Evolutionary conservation across 768 basidiomycete species (phyloP), one percentile per base, ranked within the genome.

Genomic region (Lentinula aciculospora): DNA sequence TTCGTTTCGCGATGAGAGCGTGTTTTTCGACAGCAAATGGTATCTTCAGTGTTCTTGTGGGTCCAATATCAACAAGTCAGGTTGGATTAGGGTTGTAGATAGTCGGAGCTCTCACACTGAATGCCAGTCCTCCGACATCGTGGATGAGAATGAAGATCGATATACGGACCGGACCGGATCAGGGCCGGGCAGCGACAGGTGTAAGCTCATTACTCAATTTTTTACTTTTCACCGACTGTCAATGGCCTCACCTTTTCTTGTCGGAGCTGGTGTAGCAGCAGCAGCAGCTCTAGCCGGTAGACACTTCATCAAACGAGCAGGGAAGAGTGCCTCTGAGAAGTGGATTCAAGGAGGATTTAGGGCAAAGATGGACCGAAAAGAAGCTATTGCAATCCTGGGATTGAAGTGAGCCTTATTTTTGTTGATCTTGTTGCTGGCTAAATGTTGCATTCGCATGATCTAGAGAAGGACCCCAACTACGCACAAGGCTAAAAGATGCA

Each of bases 341-440:
- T 98, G 92, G 85, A 86, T 78, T 17, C 93, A 87, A 72, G 96
- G 96, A 57, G 96, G 97, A 7, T 99, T 99, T 82, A 88, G 85
- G 68, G 78, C 84, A 27, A 97, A 93, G 79, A 98, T 98, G 95
- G 96, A 98, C 68, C 80, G 91, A 64, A 89, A 85, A 60, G 97
- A 98, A 74, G 97, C 97, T 5, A 82, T 93, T 59, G 82, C 85
- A 59, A 86, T 99, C 65, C 81, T 99, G 42, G 96, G 96, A 15
- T 77, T 98, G 55, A 96, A 89, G 97, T 97, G 60, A 63, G 90
- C 81, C 32, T 46, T 27, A 36, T 40, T n/a, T 48, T 59, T 54
- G 56, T 51, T 31, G 12, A 31, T 57, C 49, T 53, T 45, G 27
- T 23, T 53, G 49, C 34, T 17, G 0, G 31, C 44, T 27, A 27